Conservation (phyloP, 2,329 filamentous ascomycete species). For the Fusarium continuum region DNA sequence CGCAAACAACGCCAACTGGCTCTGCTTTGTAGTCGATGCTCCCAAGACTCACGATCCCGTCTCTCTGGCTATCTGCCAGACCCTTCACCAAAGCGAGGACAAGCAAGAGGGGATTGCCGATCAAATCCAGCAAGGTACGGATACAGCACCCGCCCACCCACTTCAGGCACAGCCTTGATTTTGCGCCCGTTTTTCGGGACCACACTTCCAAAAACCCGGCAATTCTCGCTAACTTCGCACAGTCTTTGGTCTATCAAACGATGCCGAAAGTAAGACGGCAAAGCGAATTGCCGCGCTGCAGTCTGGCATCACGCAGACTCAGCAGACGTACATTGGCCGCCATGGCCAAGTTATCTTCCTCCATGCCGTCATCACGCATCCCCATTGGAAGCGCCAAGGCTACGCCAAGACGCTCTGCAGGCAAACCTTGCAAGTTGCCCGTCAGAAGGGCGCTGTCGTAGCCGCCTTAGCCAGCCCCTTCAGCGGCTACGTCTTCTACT, state of each 20-base stretch:
- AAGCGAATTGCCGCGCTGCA: constrained; percentile 28
- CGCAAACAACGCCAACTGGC: constrained; percentile 22
- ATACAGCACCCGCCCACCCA: neutral
- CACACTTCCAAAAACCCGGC: neutral
- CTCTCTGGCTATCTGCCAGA: constrained; percentile 20
- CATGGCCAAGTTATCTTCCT: constrained; percentile 30
- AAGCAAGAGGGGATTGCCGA: constrained; percentile 20
- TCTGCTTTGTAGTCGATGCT: constrained; percentile 23
- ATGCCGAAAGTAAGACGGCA: constrained; percentile 18
- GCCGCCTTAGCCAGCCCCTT: constrained; percentile 27
- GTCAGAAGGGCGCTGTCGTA: constrained; percentile 27
- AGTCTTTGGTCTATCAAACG: constrained; percentile 14
- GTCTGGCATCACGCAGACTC: constrained; percentile 25
- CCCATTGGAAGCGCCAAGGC: constrained; percentile 32
- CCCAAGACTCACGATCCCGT: constrained; percentile 31
- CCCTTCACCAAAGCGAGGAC: constrained; percentile 15
- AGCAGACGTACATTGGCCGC: constrained; percentile 31
- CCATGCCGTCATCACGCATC: constrained; percentile 38
- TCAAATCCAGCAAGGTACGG: constrained; percentile 21
- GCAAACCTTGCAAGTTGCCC: constrained; percentile 26
- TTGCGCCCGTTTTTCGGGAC: neutral
- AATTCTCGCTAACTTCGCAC: neutral
- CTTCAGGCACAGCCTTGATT: neutral
- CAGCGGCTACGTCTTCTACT: constrained; percentile 36
- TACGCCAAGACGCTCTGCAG: constrained; percentile 34